Base-by-base conservation (phyloP, 2,329 filamentous ascomycete genomes). In the Stemphylium beticola region DNA sequence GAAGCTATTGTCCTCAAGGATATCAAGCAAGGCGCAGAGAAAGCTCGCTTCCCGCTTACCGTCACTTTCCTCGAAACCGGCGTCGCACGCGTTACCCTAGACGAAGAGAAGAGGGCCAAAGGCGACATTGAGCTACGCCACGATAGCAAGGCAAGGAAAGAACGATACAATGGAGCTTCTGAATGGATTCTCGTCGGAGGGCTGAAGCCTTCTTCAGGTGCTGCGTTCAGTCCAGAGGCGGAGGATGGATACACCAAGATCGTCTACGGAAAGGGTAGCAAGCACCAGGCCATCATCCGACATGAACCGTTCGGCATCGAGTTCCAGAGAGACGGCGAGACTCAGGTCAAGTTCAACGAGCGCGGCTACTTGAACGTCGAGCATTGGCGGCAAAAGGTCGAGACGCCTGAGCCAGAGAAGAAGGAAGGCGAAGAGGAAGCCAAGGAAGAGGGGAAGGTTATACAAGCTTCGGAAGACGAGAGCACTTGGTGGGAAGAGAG, bases 401-500 rank as follows among this genome's bases (percentile, higher is more conserved):
- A 96, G 49, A 81, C 85, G 61, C 52, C 52, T 1, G 33, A 20
- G 11, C 40, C 51, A 26, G 80, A 82, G 57, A 79, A 83, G 60
- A 77, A 77, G 24, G 77, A 78, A 34, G 85, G 87, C 52, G 71
- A 72, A 45, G 74, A 79, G 22, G 74, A 77, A 11, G 60, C 59
- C 36, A 74, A 75, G 33, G 77, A 80, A 49, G 75, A 78, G 45
- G 70, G 79, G 41, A 76, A 79, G 44, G 71, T 76, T 38, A 71
- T 75, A 29, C 57, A 76, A 36, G 58, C 78, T 10, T 82, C 81
- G 12, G 85, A 89, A 60, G 90, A 95, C 62, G 90, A 97, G 72
- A 90, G 88, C 77, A 97, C 93, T 3, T 97, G 92, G 92, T 99
- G 95, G 95, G 95, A 99, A 6, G 95, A 99, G 79, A 86, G 84